phyloP scores from a whole-genome alignment of 345 rosid genomes.

The Ailanthus altissimus region DNA sequence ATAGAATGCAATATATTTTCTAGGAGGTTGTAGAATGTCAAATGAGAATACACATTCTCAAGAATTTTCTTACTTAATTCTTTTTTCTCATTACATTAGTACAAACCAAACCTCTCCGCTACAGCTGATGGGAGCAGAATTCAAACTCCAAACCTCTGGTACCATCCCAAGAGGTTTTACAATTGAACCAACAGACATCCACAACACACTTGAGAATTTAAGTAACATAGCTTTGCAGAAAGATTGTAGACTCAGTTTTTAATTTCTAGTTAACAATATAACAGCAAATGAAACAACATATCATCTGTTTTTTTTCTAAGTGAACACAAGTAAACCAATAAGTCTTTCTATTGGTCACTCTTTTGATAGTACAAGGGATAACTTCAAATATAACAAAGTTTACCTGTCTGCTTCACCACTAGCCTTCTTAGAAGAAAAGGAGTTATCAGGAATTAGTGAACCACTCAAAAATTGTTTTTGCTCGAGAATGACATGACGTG shows the following conservation, averaged over 20 bases:
- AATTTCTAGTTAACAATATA: neutral
- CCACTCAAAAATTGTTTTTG: constrained; percentile 59
- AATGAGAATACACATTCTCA: neutral
- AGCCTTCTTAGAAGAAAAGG: constrained; percentile 53
- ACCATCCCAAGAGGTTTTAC: too few species aligned
- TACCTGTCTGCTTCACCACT: constrained; percentile 67
- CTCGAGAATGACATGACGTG: constrained; percentile 48
- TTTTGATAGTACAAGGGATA: neutral
- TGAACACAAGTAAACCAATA: neutral
- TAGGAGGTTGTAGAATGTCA: neutral
- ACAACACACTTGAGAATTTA: too few species aligned
- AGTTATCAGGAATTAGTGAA: constrained; percentile 52
- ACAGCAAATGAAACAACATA: neutral
- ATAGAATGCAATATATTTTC: neutral
- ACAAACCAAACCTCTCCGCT: too few species aligned
- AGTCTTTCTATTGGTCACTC: neutral
- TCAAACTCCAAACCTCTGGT: too few species aligned
- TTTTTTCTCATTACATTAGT: too few species aligned
- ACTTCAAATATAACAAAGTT: constrained; percentile 22
- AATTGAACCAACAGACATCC: too few species aligned
- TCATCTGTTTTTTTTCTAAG: neutral
- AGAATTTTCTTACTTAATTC: too few species aligned
- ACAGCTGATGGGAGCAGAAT: too few species aligned
- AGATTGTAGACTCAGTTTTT: neutral
- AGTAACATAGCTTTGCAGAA: neutral